Conservation (phyloP, 1,284 basidiomycete species). For the Rhodotorula glutinis region DNA sequence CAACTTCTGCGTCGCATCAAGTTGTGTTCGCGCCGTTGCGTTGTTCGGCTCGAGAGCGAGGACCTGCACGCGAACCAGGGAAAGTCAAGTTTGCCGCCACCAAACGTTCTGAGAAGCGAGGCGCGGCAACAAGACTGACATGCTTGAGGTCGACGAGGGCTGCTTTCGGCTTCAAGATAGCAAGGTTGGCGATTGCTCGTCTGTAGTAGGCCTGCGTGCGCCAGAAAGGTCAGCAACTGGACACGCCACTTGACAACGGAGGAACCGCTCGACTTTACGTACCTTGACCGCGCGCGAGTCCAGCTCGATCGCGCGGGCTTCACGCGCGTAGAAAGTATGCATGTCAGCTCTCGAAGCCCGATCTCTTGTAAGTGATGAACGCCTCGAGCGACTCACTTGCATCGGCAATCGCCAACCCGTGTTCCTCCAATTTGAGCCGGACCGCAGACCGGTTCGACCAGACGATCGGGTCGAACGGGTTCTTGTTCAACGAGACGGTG, state of each 20-base stretch:
- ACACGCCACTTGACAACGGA: conserved; percentile 36
- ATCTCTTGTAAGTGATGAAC: no score
- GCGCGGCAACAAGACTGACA: conserved; percentile 25
- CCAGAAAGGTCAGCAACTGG: not conserved
- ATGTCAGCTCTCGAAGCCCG: not conserved
- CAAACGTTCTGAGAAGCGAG: not conserved
- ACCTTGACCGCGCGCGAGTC: conserved; percentile 91
- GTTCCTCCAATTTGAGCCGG: conserved; percentile 60
- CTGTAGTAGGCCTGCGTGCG: conserved; percentile 52
- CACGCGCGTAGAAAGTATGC: not conserved
- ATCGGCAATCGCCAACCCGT: conserved; percentile 74
- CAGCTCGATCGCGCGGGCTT: conserved; percentile 80
- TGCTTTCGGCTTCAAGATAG: conserved; percentile 77
- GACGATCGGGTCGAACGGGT: conserved; percentile 46
- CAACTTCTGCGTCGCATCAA: conserved; percentile 86
- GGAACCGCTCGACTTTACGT: conserved; percentile 47
- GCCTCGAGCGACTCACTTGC: conserved; percentile 58
- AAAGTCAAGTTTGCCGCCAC: no score
- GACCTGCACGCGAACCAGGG: conserved; percentile 52
- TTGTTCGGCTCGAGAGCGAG: conserved; percentile 85
- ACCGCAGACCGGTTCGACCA: conserved; percentile 51
- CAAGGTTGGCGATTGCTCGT: conserved; percentile 85
- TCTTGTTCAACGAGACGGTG: conserved; percentile 45
- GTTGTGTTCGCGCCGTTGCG: conserved; percentile 70
- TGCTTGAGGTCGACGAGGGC: conserved; percentile 84